Evolutionary conservation across 2,329 filamentous ascomycete species (phyloP), one percentile per base, ranked within the genome.

Genomic region (Epichloe coenophiala): DNA sequence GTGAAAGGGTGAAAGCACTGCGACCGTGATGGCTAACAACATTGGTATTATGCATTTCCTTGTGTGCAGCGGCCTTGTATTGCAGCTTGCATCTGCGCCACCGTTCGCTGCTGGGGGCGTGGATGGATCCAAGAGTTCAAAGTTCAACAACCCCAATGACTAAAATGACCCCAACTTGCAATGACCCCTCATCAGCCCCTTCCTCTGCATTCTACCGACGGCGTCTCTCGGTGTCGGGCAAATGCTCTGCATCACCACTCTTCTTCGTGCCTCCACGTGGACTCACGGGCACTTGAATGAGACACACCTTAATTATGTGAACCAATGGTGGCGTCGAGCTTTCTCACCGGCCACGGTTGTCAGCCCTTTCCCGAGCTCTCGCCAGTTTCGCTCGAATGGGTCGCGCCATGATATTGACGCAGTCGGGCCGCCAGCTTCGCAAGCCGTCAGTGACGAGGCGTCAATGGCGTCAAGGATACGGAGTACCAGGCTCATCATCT

Each of bases 201-300:
- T 27, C 4, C 23, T 44, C 23, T 17, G 27, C 42, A n/a, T 19
- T 11, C 31, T 23, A 11, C 9, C 31, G 19, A 21, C 19, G 19
- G 19, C 31, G 31, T 11, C 31, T 31, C 31, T 31, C 31, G 31
- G 3, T 9, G 8, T 31, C 27, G 42, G 27, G 19, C 27, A 19
- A 27, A 27, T 27, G 21, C 19, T 41, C n/a, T 33, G 40, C 37
- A 36, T 17, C 42, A 47, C 41, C 47, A 27, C 6, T 42, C 42
- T 23, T 21, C 19, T 31, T 49, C 31, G 40, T 45, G 21, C n/a
- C 36, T 49, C 50, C 50, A 52, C 50, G 50, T 52, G 50, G 50
- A 43, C 23, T 38, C 42, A 35, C 38, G 21, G 23, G 21, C 23
- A 23, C 40, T 21, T 21, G 41, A 36, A 41, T 40, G 41, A 40